Evolutionary conservation across 306 rosid species (phyloP).

Genomic region (Cucurbita pepo): DNA sequence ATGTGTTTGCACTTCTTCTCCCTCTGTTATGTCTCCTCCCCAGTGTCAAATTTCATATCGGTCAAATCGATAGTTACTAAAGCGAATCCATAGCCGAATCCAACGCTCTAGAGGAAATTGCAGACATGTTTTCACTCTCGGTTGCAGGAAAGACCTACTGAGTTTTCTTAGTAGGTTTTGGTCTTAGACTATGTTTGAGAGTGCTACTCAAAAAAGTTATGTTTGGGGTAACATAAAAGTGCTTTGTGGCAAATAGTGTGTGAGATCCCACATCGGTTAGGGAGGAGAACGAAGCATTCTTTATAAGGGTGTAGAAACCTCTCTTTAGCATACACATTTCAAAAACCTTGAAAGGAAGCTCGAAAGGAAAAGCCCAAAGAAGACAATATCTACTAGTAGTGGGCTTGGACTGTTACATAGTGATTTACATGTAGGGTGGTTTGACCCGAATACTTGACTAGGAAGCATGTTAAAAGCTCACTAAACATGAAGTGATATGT

Average conservation of each 20-base stretch:
- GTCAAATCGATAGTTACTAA: background rate
- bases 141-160: background rate
- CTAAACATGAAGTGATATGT: background rate
- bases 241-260: background rate
- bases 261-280: too few relatives aligned
- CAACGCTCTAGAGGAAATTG: background rate
- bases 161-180: background rate
- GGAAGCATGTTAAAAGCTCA: background rate
- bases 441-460: too few relatives aligned
- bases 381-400: too few relatives aligned
- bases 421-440: too few relatives aligned
- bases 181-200: background rate
- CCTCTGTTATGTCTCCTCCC: background rate
- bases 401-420: too few relatives aligned
- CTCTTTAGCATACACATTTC: too few relatives aligned
- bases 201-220: background rate
- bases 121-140: background rate
- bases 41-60: background rate
- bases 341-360: too few relatives aligned
- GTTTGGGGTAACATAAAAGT: background rate
- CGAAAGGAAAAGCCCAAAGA: too few relatives aligned
- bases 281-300: too few relatives aligned
- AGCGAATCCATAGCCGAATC: background rate
- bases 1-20: slow-evolving; percentile 7
- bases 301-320: too few relatives aligned